A percentile compares a stretch with the other conserved stretches of the same genome.
Conservation (phyloP, 805 yeast genomes). For the Babjeviella inositovora region DNA sequence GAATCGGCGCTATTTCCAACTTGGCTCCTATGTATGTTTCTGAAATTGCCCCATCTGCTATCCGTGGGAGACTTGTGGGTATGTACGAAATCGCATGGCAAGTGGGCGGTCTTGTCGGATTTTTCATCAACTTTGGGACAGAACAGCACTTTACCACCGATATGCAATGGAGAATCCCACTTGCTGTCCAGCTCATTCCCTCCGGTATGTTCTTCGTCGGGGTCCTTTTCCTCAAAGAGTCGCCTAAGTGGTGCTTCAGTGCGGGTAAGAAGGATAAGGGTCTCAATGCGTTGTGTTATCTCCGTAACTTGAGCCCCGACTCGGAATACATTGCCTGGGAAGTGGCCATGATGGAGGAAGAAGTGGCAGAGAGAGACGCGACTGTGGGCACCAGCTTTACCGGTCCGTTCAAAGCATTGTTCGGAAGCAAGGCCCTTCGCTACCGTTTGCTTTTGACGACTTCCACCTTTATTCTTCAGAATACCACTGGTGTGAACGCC, state of each 20-base stretch:
- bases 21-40: slow-evolving; percentile 30
- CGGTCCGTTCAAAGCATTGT: slow-evolving; percentile 19
- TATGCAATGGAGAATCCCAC: slow-evolving; percentile 30
- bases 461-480: slow-evolving; percentile 22
- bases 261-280: slow-evolving; percentile 16
- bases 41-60: slow-evolving; percentile 24
- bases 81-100: slow-evolving; percentile 34
- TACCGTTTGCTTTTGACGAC: slow-evolving; percentile 19
- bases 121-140: slow-evolving; percentile 33
- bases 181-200: slow-evolving; percentile 29
- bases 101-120: slow-evolving; percentile 27
- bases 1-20: slow-evolving; percentile 33
- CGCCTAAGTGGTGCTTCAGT: slow-evolving; percentile 25
- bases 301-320: slow-evolving; percentile 18
- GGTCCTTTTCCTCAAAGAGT: slow-evolving; percentile 21
- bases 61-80: slow-evolving; percentile 27
- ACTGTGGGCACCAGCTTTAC: slow-evolving; percentile 17
- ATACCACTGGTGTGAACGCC: slow-evolving; percentile 31
- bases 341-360: slow-evolving; percentile 12
- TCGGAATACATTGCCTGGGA: slow-evolving; percentile 24
- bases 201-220: slow-evolving; percentile 22
- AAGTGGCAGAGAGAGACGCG: slow-evolving; percentile 6
- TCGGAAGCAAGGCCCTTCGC: slow-evolving; percentile 11
- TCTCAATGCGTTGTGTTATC: slow-evolving; percentile 13
- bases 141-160: slow-evolving; percentile 11